Conservation (phyloP, 2,329 filamentous ascomycete genomes). For the Talaromyces sp. region DNA sequence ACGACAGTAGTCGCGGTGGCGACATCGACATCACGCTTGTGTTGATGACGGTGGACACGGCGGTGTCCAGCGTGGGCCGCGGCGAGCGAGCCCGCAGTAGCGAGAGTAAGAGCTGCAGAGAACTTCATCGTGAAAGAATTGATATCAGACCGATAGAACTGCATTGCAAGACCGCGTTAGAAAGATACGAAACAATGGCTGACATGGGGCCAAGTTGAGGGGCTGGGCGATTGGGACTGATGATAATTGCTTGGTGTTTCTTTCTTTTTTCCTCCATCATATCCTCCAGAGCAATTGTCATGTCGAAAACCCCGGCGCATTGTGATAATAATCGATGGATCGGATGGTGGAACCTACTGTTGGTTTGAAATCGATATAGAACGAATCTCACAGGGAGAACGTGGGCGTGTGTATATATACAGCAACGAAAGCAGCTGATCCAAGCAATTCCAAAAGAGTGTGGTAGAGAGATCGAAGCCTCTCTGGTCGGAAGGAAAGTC, state of each 20-base stretch:
- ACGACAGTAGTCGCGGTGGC: conserved; percentile 50
- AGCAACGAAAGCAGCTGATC: conserved; percentile 18
- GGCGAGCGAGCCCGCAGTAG: conserved; percentile 38
- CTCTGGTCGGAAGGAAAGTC: conserved; percentile 39
- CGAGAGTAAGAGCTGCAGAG: conserved; percentile 35
- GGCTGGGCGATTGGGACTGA: background rate
- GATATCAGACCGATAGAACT: background rate
- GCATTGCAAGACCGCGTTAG: background rate
- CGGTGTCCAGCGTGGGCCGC: conserved; percentile 38
- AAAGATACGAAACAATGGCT: background rate
- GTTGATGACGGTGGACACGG: conserved; percentile 39
- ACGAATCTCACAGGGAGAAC: background rate
- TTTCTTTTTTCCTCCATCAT: background rate
- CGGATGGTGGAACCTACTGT: background rate
- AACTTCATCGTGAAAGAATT: conserved; percentile 33
- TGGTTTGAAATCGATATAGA: background rate
- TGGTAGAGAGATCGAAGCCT: conserved; percentile 34
- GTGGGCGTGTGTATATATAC: background rate
- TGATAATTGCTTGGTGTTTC: background rate
- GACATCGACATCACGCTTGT: conserved; percentile 38
- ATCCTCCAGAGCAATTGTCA: background rate
- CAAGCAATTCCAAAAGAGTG: conserved; percentile 35
- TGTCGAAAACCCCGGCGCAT: background rate
- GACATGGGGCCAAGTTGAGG: background rate
- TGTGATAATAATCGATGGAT: background rate